A percentile compares a stretch with the other conserved stretches of the same genome.
phyloP scores from a whole-genome alignment of 78 protist genomes.

The Dictyostelium discoideum region dicty_2.7 NC_007088.5:7568001-7568500 shows the following conservation, averaged over 20 bases:
- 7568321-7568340: background rate
- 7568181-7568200: conserved; percentile 24
- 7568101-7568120: conserved; percentile 63
- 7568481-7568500: conserved; percentile 42
- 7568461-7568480: conserved; percentile 3
- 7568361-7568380: conserved; percentile 12
- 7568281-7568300: background rate
- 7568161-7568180: background rate
- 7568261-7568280: background rate
- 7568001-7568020: conserved; percentile 63
- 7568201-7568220: conserved; percentile 45
- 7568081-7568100: conserved; percentile 44
- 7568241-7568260: background rate
- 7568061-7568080: conserved; percentile 45
- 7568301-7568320: background rate
- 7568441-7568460: conserved; percentile 41
- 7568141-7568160: conserved; percentile 44
- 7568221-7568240: background rate
- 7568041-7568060: conserved; percentile 70
- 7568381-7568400: conserved; percentile 27
- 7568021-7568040: conserved; percentile 65
- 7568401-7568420: conserved; percentile 34
- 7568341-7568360: background rate
- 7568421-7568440: conserved; percentile 78
- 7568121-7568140: conserved; percentile 56